phyloP scores from a whole-genome alignment of 148 eudicot species.

The Spergularia bocconei region DNA sequence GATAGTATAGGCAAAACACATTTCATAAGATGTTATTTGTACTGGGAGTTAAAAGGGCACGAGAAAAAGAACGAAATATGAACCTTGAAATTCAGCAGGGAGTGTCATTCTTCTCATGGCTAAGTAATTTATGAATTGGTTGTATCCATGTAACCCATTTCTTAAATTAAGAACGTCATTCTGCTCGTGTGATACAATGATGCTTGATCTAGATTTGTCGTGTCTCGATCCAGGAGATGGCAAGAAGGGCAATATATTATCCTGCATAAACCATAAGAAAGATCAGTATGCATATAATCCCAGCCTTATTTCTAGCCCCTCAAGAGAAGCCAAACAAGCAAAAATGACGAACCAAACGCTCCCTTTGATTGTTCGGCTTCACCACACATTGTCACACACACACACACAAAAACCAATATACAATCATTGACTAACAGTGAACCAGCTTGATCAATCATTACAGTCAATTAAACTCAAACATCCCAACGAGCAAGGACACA shows the following conservation, averaged over 20 bases:
- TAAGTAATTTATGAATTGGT: constrained; percentile 33
- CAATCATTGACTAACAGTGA: too few relatives aligned
- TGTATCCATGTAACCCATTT: constrained; percentile 29
- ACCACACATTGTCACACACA: too few relatives aligned
- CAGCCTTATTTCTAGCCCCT: neutral
- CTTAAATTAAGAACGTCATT: constrained; percentile 36
- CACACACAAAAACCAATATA: too few relatives aligned
- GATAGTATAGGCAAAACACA: neutral
- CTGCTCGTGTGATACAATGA: constrained; percentile 29
- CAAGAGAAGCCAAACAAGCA: neutral
- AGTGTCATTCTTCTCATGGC: constrained; percentile 36
- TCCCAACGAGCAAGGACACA: too few relatives aligned
- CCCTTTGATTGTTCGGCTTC: too few relatives aligned
- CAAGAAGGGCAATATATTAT: constrained; percentile 33
- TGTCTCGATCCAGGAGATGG: constrained; percentile 40
- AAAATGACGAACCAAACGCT: neutral
- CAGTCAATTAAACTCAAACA: too few relatives aligned
- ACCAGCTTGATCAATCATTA: too few relatives aligned
- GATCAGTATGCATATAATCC: constrained; percentile 9
- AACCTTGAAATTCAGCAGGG: constrained; percentile 50
- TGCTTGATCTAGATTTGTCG: constrained; percentile 31
- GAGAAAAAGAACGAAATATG: constrained; percentile 4
- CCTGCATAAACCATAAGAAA: constrained; percentile 34
- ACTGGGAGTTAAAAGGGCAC: neutral
- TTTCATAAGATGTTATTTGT: neutral